Conservation (phyloP, 331 rosid genomes). For the Quercus lobata region DNA sequence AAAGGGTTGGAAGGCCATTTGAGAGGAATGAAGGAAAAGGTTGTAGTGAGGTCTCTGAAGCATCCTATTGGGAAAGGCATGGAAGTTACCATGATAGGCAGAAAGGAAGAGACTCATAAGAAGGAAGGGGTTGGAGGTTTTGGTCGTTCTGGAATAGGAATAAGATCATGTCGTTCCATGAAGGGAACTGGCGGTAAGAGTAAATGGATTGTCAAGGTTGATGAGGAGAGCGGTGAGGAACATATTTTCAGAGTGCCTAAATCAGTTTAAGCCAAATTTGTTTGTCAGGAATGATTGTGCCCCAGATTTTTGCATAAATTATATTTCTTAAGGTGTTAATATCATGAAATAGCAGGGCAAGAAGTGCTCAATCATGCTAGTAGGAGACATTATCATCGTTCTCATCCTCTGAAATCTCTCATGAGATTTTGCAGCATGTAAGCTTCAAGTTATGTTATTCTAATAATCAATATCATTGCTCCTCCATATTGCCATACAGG, state of each 20-base stretch:
- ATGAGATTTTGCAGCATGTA: no score
- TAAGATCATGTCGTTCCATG: neutral
- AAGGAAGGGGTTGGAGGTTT: slow-evolving; percentile 14
- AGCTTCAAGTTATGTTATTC: no score
- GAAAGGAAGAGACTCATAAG: slow-evolving; percentile 10
- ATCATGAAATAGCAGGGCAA: no score
- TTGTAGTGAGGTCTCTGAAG: slow-evolving; percentile 43
- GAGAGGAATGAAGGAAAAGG: slow-evolving; percentile 33
- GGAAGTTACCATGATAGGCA: slow-evolving; percentile 51
- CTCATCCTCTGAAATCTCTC: no score
- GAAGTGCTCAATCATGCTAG: no score
- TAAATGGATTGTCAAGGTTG: slow-evolving; percentile 54
- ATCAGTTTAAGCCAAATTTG: neutral
- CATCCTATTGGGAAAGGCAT: slow-evolving; percentile 49
- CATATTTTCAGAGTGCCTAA: slow-evolving; percentile 55
- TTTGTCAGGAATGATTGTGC: neutral
- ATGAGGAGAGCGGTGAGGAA: slow-evolving; percentile 70
- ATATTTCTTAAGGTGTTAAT: neutral
- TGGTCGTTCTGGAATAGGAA: neutral
- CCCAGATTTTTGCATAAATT: neutral
- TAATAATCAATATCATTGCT: no score
- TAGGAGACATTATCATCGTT: no score
- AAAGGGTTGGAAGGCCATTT: slow-evolving; percentile 30
- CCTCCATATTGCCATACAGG: no score
- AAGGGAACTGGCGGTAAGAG: slow-evolving; percentile 31